Evolutionary conservation across 768 basidiomycete genomes (phyloP).

Genomic region (Lyophyllum decastes): DNA sequence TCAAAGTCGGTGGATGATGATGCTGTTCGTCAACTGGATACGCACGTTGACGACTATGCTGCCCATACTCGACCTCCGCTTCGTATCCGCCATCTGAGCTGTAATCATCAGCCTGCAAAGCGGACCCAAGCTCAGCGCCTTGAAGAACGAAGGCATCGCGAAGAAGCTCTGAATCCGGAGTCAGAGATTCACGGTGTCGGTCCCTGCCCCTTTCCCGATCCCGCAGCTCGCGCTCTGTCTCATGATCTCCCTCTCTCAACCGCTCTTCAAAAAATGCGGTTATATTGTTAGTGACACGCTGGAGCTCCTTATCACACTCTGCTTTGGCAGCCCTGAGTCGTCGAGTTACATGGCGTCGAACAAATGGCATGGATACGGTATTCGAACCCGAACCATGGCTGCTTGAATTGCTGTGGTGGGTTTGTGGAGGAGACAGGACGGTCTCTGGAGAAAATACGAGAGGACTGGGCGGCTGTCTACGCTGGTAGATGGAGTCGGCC

Average conservation of each 20-base stretch:
- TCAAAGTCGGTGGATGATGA: constrained; percentile 41
- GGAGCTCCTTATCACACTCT: constrained; percentile 95
- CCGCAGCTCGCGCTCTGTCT: constrained; percentile 62
- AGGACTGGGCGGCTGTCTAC: constrained; percentile 74
- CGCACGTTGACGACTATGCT: constrained; percentile 78
- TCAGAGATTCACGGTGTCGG: constrained; percentile 59
- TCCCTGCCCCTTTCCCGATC: constrained; percentile 50
- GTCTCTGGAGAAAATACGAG: constrained; percentile 77
- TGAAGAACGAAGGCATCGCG: constrained; percentile 65
- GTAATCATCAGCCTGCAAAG: constrained; percentile 68
- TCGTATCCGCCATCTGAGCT: constrained; percentile 85
- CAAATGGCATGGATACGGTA: constrained; percentile 90
- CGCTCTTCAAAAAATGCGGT: constrained; percentile 93
- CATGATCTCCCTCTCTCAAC: constrained; percentile 75
- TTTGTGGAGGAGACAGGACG: constrained; percentile 51
- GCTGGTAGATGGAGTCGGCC: constrained; percentile 51
- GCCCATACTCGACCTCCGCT: constrained; percentile 65
- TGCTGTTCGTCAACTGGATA: constrained; percentile 46
- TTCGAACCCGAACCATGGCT: constrained; percentile 57
- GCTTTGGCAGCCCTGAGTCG: constrained; percentile 93
- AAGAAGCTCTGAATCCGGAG: constrained; percentile 54
- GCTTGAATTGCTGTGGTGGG: constrained; percentile 39
- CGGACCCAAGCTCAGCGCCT: constrained; percentile 54
- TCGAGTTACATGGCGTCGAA: constrained; percentile 89
- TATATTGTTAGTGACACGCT: constrained; percentile 91